These are phyloP conservation scores for Durotheca rogersii DNA, from an alignment of 495 filamentous ascomycete genomes.

Conservation along the genomic window DNA sequence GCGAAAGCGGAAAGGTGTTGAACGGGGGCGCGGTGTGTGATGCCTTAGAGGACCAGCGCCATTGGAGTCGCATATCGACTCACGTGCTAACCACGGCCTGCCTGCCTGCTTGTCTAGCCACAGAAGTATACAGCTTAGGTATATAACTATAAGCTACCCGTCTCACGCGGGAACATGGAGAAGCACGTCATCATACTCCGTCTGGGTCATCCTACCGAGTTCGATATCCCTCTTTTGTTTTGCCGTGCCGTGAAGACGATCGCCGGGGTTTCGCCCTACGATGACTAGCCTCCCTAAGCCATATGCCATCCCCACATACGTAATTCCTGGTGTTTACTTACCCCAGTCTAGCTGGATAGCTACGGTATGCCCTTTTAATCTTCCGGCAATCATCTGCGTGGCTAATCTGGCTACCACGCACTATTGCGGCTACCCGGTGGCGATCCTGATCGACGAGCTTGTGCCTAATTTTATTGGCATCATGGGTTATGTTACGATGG, in stretches of 20 bases:
- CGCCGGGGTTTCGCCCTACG: too few species aligned
- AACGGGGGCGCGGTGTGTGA: constrained; percentile 14
- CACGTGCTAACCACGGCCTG: neutral
- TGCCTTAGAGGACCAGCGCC: too few species aligned
- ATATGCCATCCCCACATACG: too few species aligned
- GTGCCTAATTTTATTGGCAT: constrained; percentile 15
- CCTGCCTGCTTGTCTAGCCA: neutral
- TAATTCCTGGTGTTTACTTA: constrained; percentile 5
- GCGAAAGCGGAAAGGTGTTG: constrained; percentile 6
- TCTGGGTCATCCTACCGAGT: too few species aligned
- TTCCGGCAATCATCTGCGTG: constrained; percentile 9
- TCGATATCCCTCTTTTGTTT: too few species aligned
- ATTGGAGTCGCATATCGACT: neutral
- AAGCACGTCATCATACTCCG: too few species aligned
- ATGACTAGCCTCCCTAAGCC: too few species aligned
- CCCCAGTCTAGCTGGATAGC: constrained; percentile 23
- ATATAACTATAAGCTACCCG: neutral
- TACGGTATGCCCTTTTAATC: constrained; percentile 31
- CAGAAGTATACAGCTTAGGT: neutral
- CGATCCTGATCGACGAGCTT: constrained; percentile 24
- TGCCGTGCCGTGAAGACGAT: too few species aligned
- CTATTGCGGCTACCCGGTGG: too few species aligned
- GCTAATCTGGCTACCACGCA: constrained; percentile 21
- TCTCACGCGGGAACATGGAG: too few species aligned
- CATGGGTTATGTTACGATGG: constrained; percentile 1